Conservation (phyloP, 768 basidiomycete genomes). For the Cytidiella melzeri region DNA sequence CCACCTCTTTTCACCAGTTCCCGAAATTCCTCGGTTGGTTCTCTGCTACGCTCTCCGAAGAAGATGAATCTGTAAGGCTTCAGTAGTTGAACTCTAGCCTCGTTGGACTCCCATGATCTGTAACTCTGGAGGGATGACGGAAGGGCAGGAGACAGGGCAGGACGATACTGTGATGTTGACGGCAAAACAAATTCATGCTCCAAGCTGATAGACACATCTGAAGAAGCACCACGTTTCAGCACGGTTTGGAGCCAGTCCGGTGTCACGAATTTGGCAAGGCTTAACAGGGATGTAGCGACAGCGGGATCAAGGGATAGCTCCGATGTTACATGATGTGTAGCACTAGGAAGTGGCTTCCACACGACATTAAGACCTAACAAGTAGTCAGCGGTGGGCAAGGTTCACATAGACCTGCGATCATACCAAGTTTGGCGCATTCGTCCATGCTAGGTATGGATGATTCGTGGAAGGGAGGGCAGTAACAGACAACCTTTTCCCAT, state of each 20-base stretch:
- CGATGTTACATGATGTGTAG: constrained; percentile 62
- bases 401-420: constrained; percentile 9
- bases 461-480: constrained; percentile 6
- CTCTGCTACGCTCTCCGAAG: constrained; percentile 48
- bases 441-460: neutral
- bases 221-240: neutral
- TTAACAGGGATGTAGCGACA: constrained; percentile 54
- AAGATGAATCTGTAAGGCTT: constrained; percentile 51
- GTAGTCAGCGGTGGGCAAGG: neutral
- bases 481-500: constrained; percentile 24
- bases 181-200: constrained; percentile 51
- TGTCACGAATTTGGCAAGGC: constrained; percentile 52
- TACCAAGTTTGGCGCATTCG: constrained; percentile 42
- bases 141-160: constrained; percentile 47
- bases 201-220: constrained; percentile 23
- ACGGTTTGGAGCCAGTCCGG: constrained; percentile 54
- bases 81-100: constrained; percentile 53
- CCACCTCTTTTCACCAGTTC: constrained; percentile 52
- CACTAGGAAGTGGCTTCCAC: constrained; percentile 34
- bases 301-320: constrained; percentile 42
- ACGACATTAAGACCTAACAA: constrained; percentile 51
- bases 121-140: constrained; percentile 41
- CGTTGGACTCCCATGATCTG: constrained; percentile 63
- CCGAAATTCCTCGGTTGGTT: constrained; percentile 41
- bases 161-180: constrained; percentile 47